Base-by-base conservation (phyloP, 768 basidiomycete species). In the Hirschioporus abietinus region DNA sequence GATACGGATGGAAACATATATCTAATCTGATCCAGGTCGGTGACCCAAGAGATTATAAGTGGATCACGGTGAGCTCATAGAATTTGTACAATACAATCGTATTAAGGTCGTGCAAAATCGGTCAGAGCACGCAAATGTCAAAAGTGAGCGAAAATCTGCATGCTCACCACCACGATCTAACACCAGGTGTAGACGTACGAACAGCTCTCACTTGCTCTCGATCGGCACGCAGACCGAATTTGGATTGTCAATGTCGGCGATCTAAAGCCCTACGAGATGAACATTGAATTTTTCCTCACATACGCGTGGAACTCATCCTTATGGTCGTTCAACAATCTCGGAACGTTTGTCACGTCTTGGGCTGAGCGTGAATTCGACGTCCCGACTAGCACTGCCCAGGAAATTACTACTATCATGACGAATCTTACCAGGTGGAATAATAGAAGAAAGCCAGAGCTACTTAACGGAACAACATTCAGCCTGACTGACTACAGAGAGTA, bases 171-270 rank as follows among this genome's bases (percentile, higher is more conserved):
- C 27, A 34, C 25, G 27, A 62, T 24, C 25, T 60, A 60, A 35
- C 3, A n/a, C 60, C 27, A 15, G n/a, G 7, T 27, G 8, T 63
- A 85, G 84, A 80, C 84, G 7, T 86, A 83, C 74, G 88, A 92
- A 69, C 88, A 90, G 78, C 82, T 92, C 81, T 86, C 87, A 25
- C 78, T 89, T 25, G 86, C 88, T 0, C 79, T 85, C 17, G 83
- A 84, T 18, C 83, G 86, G 25, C 78, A 86, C 26, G 87, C 88
- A 7, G 83, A 78, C 15, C 79, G 79, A 20, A 76, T 92, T 62
- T 90, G 88, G 88, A 83, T 92, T 59, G 75, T 92, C 65, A 92
- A 91, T 72, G 89, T 92, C 65, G 90, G 90, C 18, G 89, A 91
- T 70, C 76, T 92, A 63, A 91, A 91, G 73, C 89, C 88, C 1